Conservation (phyloP, 139 green algal species). For the Penium margaritaceum region DNA sequence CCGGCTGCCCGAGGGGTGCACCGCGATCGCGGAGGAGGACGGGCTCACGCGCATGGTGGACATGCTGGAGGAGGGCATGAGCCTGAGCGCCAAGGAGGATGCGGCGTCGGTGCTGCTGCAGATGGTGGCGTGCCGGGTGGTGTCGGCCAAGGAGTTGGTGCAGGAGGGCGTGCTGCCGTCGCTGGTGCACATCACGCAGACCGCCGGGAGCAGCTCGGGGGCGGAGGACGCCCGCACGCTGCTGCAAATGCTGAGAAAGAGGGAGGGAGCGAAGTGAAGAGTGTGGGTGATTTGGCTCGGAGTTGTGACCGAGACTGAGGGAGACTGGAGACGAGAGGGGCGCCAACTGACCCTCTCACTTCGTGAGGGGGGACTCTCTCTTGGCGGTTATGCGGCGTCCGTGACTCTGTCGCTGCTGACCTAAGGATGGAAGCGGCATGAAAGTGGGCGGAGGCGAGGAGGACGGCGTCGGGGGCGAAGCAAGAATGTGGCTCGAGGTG, state of each 20-base stretch:
- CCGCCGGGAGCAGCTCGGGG: background rate
- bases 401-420: too few relatives aligned
- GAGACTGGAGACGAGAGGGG: too few relatives aligned
- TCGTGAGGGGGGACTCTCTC: too few relatives aligned
- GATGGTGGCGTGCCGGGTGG: background rate
- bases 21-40: background rate
- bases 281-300: too few relatives aligned
- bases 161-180: background rate
- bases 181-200: background rate
- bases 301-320: too few relatives aligned
- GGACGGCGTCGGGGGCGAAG: too few relatives aligned
- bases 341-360: too few relatives aligned
- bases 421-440: too few relatives aligned
- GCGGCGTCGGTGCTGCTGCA: background rate
- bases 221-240: background rate
- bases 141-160: background rate
- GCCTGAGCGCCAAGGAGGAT: constrained; percentile 6
- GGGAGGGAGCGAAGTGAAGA: too few relatives aligned
- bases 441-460: too few relatives aligned
- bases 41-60: background rate
- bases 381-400: too few relatives aligned
- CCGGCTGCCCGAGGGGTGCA: background rate
- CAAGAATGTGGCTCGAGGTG: too few relatives aligned
- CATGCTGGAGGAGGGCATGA: background rate
- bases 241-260: background rate